Base-by-base conservation (phyloP, 2,329 filamentous ascomycete genomes). In the Pseudocercospora vitis region DNA sequence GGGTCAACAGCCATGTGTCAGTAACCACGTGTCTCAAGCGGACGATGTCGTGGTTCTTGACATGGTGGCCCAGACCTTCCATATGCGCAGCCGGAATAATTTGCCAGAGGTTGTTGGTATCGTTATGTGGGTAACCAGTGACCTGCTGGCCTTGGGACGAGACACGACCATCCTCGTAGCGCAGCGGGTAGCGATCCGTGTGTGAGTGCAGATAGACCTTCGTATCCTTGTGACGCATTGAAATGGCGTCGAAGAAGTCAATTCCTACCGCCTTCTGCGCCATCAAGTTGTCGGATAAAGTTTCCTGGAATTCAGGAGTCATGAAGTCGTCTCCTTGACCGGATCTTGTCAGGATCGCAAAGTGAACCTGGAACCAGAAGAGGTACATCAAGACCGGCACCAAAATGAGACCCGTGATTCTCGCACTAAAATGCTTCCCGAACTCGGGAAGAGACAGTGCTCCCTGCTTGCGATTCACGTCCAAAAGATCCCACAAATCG, bases 351-450 rank as follows among this genome's bases (percentile, higher is more conserved):
- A 99, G 81, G 65, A 99, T 89, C 39, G 89, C 81, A 72, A 99
- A 99, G 76, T 99, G 94, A 24, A 99, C 91, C 80, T 99, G 94
- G 85, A 99, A 99, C 94, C 94, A 99, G 81, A 99, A 97, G 42
- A 99, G 83, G 74, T 99, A 99, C 75, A 99, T 95, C 68, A 97
- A 79, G 79, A 99, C 96, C 11, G 94, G 94, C 63, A 97, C 83
- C 62, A 96, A 71, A 64, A 97, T 89, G 52, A 99, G 79, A 11
- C 88, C 91, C 60, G 95, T 78, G n/a, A 86, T 83, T 48, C 94
- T 88, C 58, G 94, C 94, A 32, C 78, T 82, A 70, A 99, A 95
- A 74, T 99, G 94, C 76, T 95, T 92, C 61, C 80, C 83, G 70
- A 96, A 97, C 35, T 88, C 81, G 45, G 82, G 78, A 63, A 99